Percentiles rank a stretch among this genome's conserved stretches.
These are phyloP conservation scores for Cutaneotrichosporon sp. DNA, from an alignment of 1,284 basidiomycete genomes.

Conservation along the genomic window DNA sequence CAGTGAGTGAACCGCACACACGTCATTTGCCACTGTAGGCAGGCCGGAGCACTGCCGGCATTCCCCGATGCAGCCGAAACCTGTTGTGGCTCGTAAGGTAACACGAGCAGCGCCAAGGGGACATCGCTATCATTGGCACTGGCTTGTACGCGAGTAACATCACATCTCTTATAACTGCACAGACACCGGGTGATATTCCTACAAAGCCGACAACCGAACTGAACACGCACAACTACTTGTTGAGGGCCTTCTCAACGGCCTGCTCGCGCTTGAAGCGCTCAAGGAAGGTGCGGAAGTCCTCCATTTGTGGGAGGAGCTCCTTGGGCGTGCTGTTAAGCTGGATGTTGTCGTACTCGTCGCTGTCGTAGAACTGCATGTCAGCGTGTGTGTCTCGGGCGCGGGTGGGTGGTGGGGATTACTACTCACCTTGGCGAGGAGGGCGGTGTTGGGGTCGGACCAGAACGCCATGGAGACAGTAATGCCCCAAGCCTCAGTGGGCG, in stretches of 20 bases:
- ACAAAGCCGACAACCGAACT: not conserved
- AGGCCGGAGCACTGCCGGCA: not conserved
- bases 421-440: conserved; percentile 19
- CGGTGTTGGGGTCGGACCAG: conserved; percentile 6
- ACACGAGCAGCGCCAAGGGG: too few species aligned
- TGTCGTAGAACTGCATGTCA: conserved; percentile 22
- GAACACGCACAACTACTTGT: not conserved
- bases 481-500: conserved; percentile 13
- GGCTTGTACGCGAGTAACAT: too few species aligned
- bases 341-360: conserved; percentile 17
- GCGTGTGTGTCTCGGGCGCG: conserved; percentile 1
- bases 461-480: conserved; percentile 13
- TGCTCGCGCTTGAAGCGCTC: conserved; percentile 23
- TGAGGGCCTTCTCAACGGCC: not conserved
- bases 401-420: too few species aligned
- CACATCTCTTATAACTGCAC: too few species aligned
- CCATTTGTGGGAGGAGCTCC: conserved; percentile 21
- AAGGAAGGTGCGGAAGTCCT: conserved; percentile 26
- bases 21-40: conserved; percentile 3
- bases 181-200: not conserved
- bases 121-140: too few species aligned
- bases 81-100: too few species aligned
- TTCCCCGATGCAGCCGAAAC: too few species aligned
- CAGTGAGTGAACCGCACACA: conserved; percentile 3
- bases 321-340: not conserved